Evolutionary conservation across 495 filamentous ascomycete species (phyloP).

Genomic region (Staphylotrichum longicolle): DNA sequence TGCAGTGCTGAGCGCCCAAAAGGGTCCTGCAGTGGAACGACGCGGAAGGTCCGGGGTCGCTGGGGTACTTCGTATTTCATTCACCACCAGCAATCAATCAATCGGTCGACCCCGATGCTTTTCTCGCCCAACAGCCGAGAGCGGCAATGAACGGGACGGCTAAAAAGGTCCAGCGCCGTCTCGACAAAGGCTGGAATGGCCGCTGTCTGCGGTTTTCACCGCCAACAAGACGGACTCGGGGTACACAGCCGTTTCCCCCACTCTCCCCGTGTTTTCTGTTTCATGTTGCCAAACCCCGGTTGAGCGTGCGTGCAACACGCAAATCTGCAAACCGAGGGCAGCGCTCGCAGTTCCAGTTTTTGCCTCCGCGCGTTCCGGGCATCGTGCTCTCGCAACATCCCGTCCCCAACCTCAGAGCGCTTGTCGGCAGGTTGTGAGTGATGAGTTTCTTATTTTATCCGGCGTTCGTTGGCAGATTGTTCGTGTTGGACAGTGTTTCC

Average conservation of each 20-base stretch:
- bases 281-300: slow-evolving; percentile 16
- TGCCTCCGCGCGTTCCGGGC: not conserved
- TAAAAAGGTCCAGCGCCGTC: too few species aligned
- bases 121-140: too few species aligned
- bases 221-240: not conserved
- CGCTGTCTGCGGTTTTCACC: not conserved
- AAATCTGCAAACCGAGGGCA: not conserved
- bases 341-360: not conserved
- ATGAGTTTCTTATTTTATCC: not conserved
- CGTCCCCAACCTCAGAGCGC: too few species aligned
- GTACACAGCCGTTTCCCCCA: not conserved
- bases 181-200: too few species aligned
- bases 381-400: not conserved
- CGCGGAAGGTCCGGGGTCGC: too few species aligned
- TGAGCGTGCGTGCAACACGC: not conserved
- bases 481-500: not conserved
- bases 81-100: too few species aligned
- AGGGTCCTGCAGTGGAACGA: too few species aligned
- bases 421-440: too few species aligned
- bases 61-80: too few species aligned
- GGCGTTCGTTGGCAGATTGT: not conserved
- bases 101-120: too few species aligned
- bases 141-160: too few species aligned
- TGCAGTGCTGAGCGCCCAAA: too few species aligned
- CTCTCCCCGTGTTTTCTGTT: slow-evolving; percentile 25